phyloP scores from a whole-genome alignment of 257 asterid genomes.

The Solanum pinnatisectum region DNA sequence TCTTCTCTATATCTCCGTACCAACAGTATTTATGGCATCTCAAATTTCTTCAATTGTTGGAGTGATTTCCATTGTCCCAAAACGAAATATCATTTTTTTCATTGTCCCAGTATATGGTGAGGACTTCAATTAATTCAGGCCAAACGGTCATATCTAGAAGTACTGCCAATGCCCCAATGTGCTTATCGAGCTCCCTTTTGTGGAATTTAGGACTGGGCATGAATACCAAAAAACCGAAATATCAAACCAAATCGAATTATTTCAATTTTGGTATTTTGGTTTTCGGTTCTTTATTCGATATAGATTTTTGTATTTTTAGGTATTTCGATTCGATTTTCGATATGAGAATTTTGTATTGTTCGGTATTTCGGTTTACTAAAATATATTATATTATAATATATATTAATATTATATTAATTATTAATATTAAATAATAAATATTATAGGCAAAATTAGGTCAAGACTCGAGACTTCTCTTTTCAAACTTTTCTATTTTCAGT shows the following conservation, averaged over 20 bases:
- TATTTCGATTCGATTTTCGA: no score
- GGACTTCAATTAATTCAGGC: background rate
- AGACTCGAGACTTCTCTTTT: background rate
- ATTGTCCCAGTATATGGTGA: background rate
- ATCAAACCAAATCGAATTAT: no score
- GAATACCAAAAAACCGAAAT: rapidly evolving
- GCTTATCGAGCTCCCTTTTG: background rate
- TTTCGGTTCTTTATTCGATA: no score
- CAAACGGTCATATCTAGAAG: background rate
- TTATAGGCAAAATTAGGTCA: background rate
- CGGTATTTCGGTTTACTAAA: no score
- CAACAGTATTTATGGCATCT: background rate
- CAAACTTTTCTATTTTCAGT: background rate
- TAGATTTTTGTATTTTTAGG: background rate
- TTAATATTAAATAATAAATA: no score
- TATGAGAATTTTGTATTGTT: no score
- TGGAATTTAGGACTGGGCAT: background rate
- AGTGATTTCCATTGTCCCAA: background rate
- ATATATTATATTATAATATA: no score
- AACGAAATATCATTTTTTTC: no score
- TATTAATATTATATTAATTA: no score
- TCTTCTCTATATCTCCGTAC: background rate
- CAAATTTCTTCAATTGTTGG: no score
- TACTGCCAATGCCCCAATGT: background rate
- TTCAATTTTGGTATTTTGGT: background rate